Conservation (phyloP, 345 rosid species). For the Orychophragmus violaceus region DNA sequence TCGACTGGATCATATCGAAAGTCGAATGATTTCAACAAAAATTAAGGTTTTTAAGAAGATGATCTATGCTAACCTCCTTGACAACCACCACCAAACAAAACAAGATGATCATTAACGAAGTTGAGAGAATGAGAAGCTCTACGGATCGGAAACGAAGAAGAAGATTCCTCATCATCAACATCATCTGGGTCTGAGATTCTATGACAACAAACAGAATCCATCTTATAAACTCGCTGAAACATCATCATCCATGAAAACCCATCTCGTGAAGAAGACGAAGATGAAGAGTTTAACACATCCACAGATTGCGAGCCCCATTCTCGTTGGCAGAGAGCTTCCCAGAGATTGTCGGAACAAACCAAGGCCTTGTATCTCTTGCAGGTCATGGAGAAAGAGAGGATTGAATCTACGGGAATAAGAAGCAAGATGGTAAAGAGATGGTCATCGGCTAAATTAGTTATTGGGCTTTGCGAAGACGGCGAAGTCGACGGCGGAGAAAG, state of each 20-base stretch:
- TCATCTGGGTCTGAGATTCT: conserved; percentile 38
- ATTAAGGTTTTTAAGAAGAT: neutral
- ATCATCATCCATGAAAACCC: conserved; percentile 62
- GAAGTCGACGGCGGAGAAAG: conserved; percentile 14
- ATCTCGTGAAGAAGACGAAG: conserved; percentile 25
- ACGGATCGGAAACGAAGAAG: conserved; percentile 45
- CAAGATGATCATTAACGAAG: conserved; percentile 75
- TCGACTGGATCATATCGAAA: neutral
- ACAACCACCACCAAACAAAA: conserved; percentile 89
- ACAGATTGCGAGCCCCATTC: conserved; percentile 64
- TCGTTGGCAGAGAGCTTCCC: conserved; percentile 72
- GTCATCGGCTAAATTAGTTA: conserved; percentile 47
- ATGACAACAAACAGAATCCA: conserved; percentile 60
- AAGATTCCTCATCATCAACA: conserved; percentile 22
- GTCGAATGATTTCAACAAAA: neutral
- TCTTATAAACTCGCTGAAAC: conserved; percentile 46
- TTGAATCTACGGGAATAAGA: conserved; percentile 67
- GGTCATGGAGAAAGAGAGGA: conserved; percentile 63
- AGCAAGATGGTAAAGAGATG: conserved; percentile 74
- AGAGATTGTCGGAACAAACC: conserved; percentile 51
- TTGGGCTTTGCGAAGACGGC: conserved; percentile 10
- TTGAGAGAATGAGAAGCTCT: conserved; percentile 97
- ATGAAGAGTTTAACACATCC: conserved; percentile 48
- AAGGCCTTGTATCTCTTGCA: conserved; percentile 58
- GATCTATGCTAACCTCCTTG: conserved; percentile 73